phyloP scores from a whole-genome alignment of 352 stramenopile species.

The Globisporangium middletonii region DNA sequence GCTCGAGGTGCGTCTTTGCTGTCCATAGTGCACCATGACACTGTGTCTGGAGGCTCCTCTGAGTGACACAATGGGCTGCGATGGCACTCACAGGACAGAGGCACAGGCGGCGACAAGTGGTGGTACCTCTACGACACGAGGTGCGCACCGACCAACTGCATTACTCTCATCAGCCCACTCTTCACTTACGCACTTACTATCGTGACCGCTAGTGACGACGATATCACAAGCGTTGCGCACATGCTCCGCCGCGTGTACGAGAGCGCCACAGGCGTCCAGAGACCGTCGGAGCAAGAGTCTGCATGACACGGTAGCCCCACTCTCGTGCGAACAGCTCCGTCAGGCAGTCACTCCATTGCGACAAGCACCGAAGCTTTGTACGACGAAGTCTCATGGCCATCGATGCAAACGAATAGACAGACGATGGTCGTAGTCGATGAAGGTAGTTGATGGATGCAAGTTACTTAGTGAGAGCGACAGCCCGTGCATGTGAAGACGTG shows the following conservation, averaged over 20 bases:
- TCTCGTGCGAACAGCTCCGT: no score
- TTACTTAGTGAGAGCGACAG: no score
- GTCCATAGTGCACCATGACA: not conserved
- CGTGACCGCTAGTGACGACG: slow-evolving; percentile 28
- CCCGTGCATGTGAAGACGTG: no score
- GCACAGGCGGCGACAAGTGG: slow-evolving; percentile 22
- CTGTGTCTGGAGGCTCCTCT: not conserved
- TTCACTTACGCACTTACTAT: not conserved
- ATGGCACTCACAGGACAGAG: not conserved
- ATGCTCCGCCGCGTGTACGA: slow-evolving; percentile 19
- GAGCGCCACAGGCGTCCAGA: not conserved
- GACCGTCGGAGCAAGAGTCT: not conserved
- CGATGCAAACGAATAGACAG: no score
- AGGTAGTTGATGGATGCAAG: no score
- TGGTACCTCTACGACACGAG: slow-evolving; percentile 47
- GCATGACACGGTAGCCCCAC: not conserved
- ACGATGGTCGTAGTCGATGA: no score
- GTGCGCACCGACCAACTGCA: slow-evolving; percentile 8
- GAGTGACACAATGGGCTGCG: not conserved
- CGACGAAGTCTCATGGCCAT: no score
- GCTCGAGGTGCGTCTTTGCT: slow-evolving; percentile 9
- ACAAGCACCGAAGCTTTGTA: no score
- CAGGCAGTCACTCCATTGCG: no score
- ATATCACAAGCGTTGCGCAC: slow-evolving; percentile 24
- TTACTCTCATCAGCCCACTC: not conserved